A percentile compares a stretch with the other conserved stretches of the same genome.
Evolutionary conservation across 2,329 filamentous ascomycete genomes (phyloP).

Genomic region (Talaromyces sp.): DNA sequence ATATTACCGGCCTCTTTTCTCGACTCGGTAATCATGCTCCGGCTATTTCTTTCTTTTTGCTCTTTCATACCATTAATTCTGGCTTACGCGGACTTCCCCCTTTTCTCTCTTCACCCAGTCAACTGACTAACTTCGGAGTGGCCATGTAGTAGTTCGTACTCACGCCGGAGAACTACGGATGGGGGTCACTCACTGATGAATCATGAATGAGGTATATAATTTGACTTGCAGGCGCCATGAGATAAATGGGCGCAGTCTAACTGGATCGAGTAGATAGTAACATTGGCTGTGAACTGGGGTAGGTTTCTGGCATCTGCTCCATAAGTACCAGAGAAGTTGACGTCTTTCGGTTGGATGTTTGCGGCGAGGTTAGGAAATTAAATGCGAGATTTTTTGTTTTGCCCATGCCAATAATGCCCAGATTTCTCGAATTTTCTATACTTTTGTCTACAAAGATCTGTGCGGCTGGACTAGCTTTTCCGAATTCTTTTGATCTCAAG

Average conservation of each 20-base stretch:
- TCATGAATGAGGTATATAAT: neutral
- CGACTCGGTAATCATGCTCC: neutral
- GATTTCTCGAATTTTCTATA: no score
- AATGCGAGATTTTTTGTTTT: neutral
- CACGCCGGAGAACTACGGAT: neutral
- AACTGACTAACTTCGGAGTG: neutral
- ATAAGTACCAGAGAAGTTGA: neutral
- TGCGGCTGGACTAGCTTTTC: neutral
- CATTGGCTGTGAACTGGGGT: neutral
- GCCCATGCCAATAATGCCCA: no score
- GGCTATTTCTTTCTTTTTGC: neutral
- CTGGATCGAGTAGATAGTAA: constrained; percentile 1
- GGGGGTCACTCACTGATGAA: neutral
- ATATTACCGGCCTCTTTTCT: neutral
- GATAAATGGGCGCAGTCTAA: neutral
- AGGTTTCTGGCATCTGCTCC: neutral
- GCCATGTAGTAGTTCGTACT: neutral
- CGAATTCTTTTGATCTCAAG: neutral
- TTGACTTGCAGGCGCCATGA: constrained; percentile 2
- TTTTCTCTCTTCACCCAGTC: neutral
- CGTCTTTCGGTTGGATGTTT: neutral
- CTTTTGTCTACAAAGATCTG: neutral
- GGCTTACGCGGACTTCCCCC: neutral
- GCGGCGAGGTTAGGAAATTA: neutral
- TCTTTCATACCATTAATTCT: neutral